phyloP scores from a whole-genome alignment of 163 green algal species.

The Smithsoniella earleae region DNA sequence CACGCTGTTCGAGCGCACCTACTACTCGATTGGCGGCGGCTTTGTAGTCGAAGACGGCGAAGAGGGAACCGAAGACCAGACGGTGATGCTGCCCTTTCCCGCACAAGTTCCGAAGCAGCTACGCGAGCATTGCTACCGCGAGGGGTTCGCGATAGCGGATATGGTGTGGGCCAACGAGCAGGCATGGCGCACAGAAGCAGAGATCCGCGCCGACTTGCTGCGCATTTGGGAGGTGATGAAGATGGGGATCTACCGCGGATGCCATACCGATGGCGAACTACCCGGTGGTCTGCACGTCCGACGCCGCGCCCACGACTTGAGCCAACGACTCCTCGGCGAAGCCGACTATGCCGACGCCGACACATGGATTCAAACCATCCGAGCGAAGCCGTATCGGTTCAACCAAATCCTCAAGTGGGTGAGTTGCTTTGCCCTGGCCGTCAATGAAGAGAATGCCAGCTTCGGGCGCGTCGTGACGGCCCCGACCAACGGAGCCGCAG shows the following conservation, averaged over 20 bases:
- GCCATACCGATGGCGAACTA: background rate
- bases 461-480: slow-evolving; percentile 29
- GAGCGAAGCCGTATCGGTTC: too few species aligned
- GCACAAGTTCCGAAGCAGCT: slow-evolving; percentile 26
- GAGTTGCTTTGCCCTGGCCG: slow-evolving; percentile 23
- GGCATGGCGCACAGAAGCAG: background rate
- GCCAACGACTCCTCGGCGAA: too few species aligned
- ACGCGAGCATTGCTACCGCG: background rate
- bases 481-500: slow-evolving; percentile 32
- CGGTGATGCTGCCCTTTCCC: background rate
- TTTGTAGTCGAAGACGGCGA: slow-evolving; percentile 29
- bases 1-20: background rate
- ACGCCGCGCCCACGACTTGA: too few species aligned
- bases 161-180: slow-evolving; percentile 30
- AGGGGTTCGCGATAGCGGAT: slow-evolving; percentile 5
- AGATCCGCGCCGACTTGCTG: background rate
- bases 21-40: slow-evolving; percentile 32
- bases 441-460: slow-evolving; percentile 33
- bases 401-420: too few species aligned
- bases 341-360: too few species aligned
- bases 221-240: slow-evolving; percentile 32
- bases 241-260: background rate
- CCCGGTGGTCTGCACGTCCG: too few species aligned
- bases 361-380: too few species aligned
- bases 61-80: background rate